Evolutionary conservation across 208 protist genomes (phyloP).

Genomic region (Acanthamoeba culbertsoni): DNA sequence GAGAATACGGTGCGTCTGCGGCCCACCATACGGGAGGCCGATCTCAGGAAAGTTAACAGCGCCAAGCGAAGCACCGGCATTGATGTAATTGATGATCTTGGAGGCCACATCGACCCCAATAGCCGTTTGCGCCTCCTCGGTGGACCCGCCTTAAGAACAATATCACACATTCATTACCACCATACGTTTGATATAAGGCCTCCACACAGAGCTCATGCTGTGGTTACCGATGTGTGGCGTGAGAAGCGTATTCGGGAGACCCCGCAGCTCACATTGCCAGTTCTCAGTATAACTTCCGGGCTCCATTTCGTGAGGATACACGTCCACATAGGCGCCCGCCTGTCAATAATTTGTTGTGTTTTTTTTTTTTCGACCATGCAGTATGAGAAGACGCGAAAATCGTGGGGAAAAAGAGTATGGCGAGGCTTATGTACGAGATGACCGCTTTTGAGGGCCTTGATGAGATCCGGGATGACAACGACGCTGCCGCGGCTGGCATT

Average conservation of each 20-base stretch:
- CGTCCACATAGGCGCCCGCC: constrained; percentile 90
- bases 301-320: constrained; percentile 88
- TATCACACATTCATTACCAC: too few species aligned
- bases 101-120: constrained; percentile 91
- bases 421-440: constrained; percentile 76
- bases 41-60: constrained; percentile 93
- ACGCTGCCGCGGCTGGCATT: constrained; percentile 88
- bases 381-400: not conserved
- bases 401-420: not conserved
- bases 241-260: constrained; percentile 92
- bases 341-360: too few species aligned
- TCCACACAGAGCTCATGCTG: too few species aligned
- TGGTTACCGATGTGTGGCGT: constrained; percentile 93
- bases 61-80: constrained; percentile 84
- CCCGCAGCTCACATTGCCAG: constrained; percentile 85
- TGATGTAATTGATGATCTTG: constrained; percentile 89
- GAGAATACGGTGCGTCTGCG: constrained; percentile 84
- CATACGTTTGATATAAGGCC: too few species aligned
- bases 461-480: constrained; percentile 87
- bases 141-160: constrained; percentile 83
- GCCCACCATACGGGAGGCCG: constrained; percentile 77
- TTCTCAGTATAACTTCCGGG: constrained; percentile 81
- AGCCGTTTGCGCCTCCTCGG: constrained; percentile 89
- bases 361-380: too few species aligned
- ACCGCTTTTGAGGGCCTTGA: constrained; percentile 81